These are phyloP conservation scores for Pyracantha coccinea DNA, from an alignment of 331 rosid genomes.

Conservation along the genomic window DNA sequence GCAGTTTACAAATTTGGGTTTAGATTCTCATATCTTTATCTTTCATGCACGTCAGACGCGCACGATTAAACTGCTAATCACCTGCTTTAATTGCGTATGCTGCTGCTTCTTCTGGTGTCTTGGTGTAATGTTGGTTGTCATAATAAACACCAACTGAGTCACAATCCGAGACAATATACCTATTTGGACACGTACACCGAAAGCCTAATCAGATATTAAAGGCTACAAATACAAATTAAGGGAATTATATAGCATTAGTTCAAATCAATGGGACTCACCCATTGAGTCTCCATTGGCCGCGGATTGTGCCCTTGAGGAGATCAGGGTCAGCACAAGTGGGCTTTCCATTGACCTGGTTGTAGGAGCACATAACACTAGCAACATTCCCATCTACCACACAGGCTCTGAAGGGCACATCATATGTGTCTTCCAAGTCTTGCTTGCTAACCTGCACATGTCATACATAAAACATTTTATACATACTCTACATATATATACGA, in stretches of 20 bases:
- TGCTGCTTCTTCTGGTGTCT: conserved; percentile 72
- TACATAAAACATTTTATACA: background rate
- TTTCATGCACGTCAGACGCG: background rate
- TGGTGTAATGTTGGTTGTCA: conserved; percentile 68
- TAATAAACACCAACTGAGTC: conserved; percentile 67
- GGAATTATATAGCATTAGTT: too few species aligned
- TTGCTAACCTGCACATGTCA: conserved; percentile 48
- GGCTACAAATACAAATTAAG: background rate
- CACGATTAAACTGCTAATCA: background rate
- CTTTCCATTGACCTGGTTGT: conserved; percentile 91
- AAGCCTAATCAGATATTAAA: background rate
- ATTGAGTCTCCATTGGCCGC: conserved; percentile 72
- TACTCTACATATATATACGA: too few species aligned
- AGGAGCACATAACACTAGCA: conserved; percentile 94
- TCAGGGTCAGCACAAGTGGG: conserved; percentile 90
- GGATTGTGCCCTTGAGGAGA: conserved; percentile 60
- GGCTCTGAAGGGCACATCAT: conserved; percentile 64
- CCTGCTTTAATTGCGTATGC: conserved; percentile 63
- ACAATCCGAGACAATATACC: conserved; percentile 92
- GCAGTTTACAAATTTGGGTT: conserved; percentile 8
- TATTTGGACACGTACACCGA: background rate
- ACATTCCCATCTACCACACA: conserved; percentile 86
- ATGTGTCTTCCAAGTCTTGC: conserved; percentile 81
- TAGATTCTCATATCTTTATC: background rate
- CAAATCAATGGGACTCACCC: conserved; percentile 35